Percentiles rank a stretch among this genome's conserved stretches.
phyloP scores from a whole-genome alignment of 2,329 filamentous ascomycete genomes.

The Anisogramma anomala region DNA sequence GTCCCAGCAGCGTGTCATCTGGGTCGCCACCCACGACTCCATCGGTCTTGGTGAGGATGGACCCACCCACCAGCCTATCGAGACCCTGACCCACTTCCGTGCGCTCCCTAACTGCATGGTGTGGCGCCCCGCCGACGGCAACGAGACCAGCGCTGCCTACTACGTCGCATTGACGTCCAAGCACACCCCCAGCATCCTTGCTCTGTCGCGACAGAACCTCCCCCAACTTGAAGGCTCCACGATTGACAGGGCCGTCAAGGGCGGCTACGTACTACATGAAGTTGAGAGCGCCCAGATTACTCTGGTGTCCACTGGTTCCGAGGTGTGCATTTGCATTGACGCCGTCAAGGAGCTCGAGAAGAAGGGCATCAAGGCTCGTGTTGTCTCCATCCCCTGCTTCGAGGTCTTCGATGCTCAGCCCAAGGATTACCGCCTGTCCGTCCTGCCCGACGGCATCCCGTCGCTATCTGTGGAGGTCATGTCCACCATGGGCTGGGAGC shows the following conservation, averaged over 20 bases:
- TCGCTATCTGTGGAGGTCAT: conserved; percentile 91
- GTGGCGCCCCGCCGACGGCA: conserved; percentile 96
- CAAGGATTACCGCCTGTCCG: conserved; percentile 89
- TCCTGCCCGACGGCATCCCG: conserved; percentile 89
- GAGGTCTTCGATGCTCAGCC: conserved; percentile 90
- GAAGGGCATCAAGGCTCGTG: conserved; percentile 74
- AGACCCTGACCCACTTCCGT: conserved; percentile 96
- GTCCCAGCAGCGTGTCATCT: conserved; percentile 82
- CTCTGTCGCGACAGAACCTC: conserved; percentile 94
- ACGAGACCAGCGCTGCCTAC: conserved; percentile 96
- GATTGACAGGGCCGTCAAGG: conserved; percentile 81
- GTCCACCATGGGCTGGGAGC: conserved; percentile 96
- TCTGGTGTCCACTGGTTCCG: conserved; percentile 88
- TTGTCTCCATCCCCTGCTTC: conserved; percentile 92
- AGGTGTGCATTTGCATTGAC: conserved; percentile 88
- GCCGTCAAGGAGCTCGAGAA: conserved; percentile 86
- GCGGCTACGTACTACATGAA: conserved; percentile 85
- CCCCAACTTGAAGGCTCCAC: conserved; percentile 93
- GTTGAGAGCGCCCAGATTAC: conserved; percentile 75
- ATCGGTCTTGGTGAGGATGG: conserved; percentile 98
- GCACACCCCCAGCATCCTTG: conserved; percentile 83
- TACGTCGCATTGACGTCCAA: conserved; percentile 86
- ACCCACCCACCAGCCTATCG: conserved; percentile 97
- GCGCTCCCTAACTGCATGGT: conserved; percentile 98
- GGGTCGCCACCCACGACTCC: conserved; percentile 96